Evolutionary conservation across 352 stramenopile genomes (phyloP).

Genomic region (Pythium volutum): DNA sequence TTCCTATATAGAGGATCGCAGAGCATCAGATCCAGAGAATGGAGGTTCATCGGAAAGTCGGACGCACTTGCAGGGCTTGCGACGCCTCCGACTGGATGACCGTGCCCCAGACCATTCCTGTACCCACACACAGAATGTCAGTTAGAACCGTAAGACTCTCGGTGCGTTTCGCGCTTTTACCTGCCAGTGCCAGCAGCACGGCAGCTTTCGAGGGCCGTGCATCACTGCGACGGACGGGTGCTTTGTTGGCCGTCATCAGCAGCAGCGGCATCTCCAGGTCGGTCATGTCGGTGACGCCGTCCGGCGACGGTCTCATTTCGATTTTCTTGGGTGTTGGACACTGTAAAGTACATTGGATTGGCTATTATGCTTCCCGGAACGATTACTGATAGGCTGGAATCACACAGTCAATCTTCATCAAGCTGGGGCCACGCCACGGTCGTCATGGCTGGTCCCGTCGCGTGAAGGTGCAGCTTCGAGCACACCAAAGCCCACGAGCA

Average conservation of each 20-base stretch:
- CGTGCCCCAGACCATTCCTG: background rate
- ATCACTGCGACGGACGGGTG: background rate
- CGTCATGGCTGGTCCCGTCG: too few species aligned
- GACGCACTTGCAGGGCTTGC: constrained; percentile 1
- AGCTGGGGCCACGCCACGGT: too few species aligned
- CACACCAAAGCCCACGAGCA: constrained; percentile 48
- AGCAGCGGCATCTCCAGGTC: constrained; percentile 5
- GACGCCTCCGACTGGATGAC: constrained; percentile 7
- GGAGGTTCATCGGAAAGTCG: background rate
- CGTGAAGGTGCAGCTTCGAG: constrained; percentile 2
- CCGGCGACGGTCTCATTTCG: background rate
- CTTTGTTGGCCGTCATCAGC: background rate
- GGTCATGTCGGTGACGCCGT: background rate
- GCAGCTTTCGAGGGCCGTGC: background rate
- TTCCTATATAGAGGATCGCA: background rate
- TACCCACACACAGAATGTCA: background rate
- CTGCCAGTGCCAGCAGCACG: background rate
- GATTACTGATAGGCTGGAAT: background rate
- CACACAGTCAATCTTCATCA: too few species aligned
- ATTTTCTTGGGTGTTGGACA: background rate
- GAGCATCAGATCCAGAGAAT: background rate
- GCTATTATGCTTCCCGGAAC: too few species aligned
- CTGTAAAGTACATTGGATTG: too few species aligned
- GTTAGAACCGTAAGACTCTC: background rate
- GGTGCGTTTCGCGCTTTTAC: background rate